Percentiles rank a stretch among this genome's conserved stretches.
Conservation (phyloP, 495 filamentous ascomycete species). For the Tetracladium setigerum region DNA sequence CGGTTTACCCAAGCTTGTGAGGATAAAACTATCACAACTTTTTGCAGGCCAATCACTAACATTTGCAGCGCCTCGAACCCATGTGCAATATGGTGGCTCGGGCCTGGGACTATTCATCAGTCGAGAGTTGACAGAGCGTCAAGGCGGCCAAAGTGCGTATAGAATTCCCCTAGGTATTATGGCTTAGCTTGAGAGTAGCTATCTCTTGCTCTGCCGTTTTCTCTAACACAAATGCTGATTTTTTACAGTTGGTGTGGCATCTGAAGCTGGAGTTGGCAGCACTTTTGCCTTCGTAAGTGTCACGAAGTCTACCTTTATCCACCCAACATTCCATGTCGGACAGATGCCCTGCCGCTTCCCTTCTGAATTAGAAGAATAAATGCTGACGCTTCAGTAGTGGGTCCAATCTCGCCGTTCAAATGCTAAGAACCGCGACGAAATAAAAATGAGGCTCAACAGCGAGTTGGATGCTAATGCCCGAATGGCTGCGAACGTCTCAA, state of each 20-base stretch:
- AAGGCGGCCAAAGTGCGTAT: constrained; percentile 80
- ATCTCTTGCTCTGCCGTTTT: too few species aligned
- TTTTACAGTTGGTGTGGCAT: constrained; percentile 57
- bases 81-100: constrained; percentile 74
- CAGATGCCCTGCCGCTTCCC: too few species aligned
- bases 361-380: too few species aligned
- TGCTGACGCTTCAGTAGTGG: constrained; percentile 29
- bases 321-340: too few species aligned
- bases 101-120: constrained; percentile 81
- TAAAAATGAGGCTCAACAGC: background rate
- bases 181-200: too few species aligned
- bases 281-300: constrained; percentile 60
- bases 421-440: background rate
- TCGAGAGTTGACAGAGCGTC: constrained; percentile 66
- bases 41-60: constrained; percentile 21
- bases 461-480: background rate
- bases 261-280: constrained; percentile 62
- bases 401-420: constrained; percentile 32
- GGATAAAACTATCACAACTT: too few species aligned
- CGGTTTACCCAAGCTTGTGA: constrained; percentile 54
- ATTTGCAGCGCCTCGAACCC: constrained; percentile 53
- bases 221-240: too few species aligned
- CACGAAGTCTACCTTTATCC: too few species aligned
- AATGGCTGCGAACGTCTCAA: background rate
- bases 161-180: constrained; percentile 31